Evolutionary conservation across 2,329 filamentous ascomycete genomes (phyloP).

Genomic region (Knoxdaviesia capensis): DNA sequence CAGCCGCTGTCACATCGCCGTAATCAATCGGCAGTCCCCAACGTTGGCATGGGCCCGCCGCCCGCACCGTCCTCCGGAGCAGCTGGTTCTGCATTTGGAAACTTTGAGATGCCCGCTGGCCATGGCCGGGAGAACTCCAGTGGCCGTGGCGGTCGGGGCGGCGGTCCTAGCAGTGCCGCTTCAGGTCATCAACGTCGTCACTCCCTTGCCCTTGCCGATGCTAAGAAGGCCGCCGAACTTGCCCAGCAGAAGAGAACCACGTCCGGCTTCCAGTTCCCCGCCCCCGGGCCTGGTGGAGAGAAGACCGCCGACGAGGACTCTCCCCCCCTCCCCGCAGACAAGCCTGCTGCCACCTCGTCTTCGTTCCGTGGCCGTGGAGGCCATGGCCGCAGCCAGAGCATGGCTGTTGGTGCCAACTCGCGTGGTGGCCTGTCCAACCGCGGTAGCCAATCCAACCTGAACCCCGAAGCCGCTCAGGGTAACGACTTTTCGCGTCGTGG

Average conservation of each 20-base stretch:
- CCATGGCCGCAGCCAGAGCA: constrained; percentile 72
- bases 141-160: constrained; percentile 50
- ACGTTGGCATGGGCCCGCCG: constrained; percentile 72
- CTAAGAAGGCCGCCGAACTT: constrained; percentile 90
- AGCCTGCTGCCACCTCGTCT: constrained; percentile 14
- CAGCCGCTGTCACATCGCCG: constrained; percentile 80
- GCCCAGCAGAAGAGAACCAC: constrained; percentile 94
- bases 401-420: constrained; percentile 44
- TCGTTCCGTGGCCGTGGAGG: constrained; percentile 35
- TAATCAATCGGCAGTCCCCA: constrained; percentile 92
- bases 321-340: constrained; percentile 8
- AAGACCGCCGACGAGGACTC: constrained; percentile 28
- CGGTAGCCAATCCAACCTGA: constrained; percentile 25
- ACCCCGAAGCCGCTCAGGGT: constrained; percentile 29
- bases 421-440: constrained; percentile 46
- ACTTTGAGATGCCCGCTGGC: constrained; percentile 44
- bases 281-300: constrained; percentile 46
- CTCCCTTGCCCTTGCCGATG: constrained; percentile 83
- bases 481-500: constrained; percentile 70
- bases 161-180: constrained; percentile 28
- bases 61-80: constrained; percentile 85
- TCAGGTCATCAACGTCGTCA: constrained; percentile 77
- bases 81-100: constrained; percentile 58
- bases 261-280: constrained; percentile 85
- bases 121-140: constrained; percentile 47